Percentiles rank a stretch among this genome's conserved stretches.
These are phyloP conservation scores for Sclerotinia glacialis DNA, from an alignment of 2,329 filamentous ascomycete species.

Conservation along the genomic window DNA sequence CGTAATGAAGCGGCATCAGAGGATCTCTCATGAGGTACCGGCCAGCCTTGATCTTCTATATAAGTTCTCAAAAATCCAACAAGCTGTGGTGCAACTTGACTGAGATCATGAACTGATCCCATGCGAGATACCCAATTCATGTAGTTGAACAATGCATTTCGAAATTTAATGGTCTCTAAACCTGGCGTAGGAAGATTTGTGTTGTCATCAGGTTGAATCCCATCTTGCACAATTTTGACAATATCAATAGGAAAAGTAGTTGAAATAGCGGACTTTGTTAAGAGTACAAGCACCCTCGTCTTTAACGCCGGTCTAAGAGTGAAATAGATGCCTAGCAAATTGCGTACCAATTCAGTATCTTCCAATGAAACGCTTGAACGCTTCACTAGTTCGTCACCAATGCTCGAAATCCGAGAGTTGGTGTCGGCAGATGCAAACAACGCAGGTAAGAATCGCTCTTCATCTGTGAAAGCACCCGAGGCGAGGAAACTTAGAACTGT, in stretches of 20 bases:
- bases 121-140: constrained; percentile 82
- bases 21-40: constrained; percentile 57
- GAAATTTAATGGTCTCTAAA: constrained; percentile 70
- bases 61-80: constrained; percentile 69
- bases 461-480: constrained; percentile 80
- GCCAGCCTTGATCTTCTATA: constrained; percentile 81
- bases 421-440: constrained; percentile 79
- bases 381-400: constrained; percentile 89
- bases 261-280: constrained; percentile 73
- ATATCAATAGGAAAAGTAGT: constrained; percentile 68
- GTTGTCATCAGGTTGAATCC: constrained; percentile 51
- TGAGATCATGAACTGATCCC: constrained; percentile 59
- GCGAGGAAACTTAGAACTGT: constrained; percentile 69
- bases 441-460: constrained; percentile 79
- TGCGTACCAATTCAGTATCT: constrained; percentile 57
- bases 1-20: constrained; percentile 65
- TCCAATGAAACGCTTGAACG: constrained; percentile 74
- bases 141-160: constrained; percentile 80
- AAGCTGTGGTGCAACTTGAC: constrained; percentile 63
- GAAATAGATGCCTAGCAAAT: constrained; percentile 71
- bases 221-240: constrained; percentile 64
- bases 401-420: constrained; percentile 75
- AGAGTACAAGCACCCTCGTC: constrained; percentile 69
- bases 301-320: constrained; percentile 70
- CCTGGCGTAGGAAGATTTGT: constrained; percentile 39